Evolutionary conservation across 2,329 filamentous ascomycete genomes (phyloP).

Genomic region (Epichloe brachyelytri): DNA sequence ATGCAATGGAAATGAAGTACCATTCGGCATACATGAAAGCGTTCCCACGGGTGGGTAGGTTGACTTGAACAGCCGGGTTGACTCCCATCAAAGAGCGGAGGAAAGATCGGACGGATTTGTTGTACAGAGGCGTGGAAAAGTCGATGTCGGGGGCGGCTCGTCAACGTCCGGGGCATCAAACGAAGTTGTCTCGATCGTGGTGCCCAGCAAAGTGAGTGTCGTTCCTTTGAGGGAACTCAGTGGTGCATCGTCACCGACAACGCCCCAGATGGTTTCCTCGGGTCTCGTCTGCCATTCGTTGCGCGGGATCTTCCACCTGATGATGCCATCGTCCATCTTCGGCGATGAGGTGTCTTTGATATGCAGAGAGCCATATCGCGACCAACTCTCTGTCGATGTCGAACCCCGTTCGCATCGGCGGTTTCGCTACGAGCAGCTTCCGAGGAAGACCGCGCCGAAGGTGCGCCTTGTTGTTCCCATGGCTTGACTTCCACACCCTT

Average conservation of each 20-base stretch:
- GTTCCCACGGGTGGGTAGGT: constrained; percentile 50
- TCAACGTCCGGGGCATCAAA: constrained; percentile 56
- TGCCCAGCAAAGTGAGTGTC: constrained; percentile 64
- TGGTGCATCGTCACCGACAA: constrained; percentile 47
- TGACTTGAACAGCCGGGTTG: constrained; percentile 41
- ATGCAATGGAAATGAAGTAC: constrained; percentile 61
- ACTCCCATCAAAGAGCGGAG: constrained; percentile 51
- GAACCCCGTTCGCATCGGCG: constrained; percentile 5
- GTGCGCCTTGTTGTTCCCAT: constrained; percentile 23
- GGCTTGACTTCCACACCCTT: constrained; percentile 48
- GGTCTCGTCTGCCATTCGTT: constrained; percentile 27
- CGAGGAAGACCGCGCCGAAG: constrained; percentile 17
- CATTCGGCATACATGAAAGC: constrained; percentile 58
- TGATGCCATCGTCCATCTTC: constrained; percentile 7
- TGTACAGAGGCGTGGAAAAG: constrained; percentile 38
- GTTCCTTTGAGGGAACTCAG: constrained; percentile 66
- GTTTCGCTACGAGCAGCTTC: constrained; percentile 15
- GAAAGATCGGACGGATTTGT: constrained; percentile 61
- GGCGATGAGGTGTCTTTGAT: constrained; percentile 19
- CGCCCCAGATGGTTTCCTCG: constrained; percentile 54
- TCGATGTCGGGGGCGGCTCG: constrained; percentile 32
- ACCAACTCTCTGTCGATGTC: constrained; percentile 18
- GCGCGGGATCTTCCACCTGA: constrained; percentile 17
- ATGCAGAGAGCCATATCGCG: constrained; percentile 19
- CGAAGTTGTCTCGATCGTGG: constrained; percentile 64